A percentile compares a stretch with the other conserved stretches of the same genome.
Evolutionary conservation across 345 rosid species (phyloP).

Genomic region (Populus simonii): DNA sequence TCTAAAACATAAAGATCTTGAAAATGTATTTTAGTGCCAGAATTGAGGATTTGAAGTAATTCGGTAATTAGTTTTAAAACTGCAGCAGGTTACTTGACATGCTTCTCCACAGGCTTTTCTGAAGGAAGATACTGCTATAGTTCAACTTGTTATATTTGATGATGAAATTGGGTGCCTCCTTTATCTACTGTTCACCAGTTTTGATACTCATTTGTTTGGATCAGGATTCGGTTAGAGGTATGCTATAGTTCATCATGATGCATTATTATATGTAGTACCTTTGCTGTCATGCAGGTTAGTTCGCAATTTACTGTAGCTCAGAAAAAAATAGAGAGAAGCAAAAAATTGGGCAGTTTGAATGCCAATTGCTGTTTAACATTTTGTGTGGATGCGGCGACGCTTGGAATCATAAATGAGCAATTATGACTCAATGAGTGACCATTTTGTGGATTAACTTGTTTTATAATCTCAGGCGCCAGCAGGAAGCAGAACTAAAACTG

Average conservation of each 20-base stretch:
- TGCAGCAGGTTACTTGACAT: slow-evolving; percentile 67
- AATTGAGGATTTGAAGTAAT: slow-evolving; percentile 39
- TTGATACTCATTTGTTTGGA: slow-evolving; percentile 72
- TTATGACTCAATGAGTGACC: slow-evolving; percentile 13
- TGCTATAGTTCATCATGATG: slow-evolving; percentile 52
- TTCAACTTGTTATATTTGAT: slow-evolving; percentile 68
- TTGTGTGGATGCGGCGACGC: slow-evolving; percentile 39
- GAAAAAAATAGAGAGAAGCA: slow-evolving; percentile 18
- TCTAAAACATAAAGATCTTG: neutral
- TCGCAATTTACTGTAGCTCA: slow-evolving; percentile 42
- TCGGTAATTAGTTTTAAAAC: slow-evolving; percentile 48
- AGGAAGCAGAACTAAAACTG: slow-evolving; percentile 80
- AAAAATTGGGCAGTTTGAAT: slow-evolving; percentile 19
- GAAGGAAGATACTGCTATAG: slow-evolving; percentile 85
- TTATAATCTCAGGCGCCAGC: slow-evolving; percentile 69
- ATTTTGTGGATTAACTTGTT: slow-evolving; percentile 37
- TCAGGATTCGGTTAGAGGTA: slow-evolving; percentile 85
- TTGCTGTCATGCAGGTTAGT: slow-evolving; percentile 60
- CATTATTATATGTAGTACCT: slow-evolving; percentile 51
- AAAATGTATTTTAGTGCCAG: slow-evolving; percentile 31
- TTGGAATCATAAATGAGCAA: slow-evolving; percentile 19
- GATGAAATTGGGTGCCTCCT: slow-evolving; percentile 60
- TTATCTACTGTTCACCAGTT: slow-evolving; percentile 73
- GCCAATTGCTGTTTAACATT: slow-evolving; percentile 17
- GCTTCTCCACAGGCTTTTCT: slow-evolving; percentile 78